Evolutionary conservation across 78 protist species (phyloP).

Genomic region (Parvularia atlantis): DNA sequence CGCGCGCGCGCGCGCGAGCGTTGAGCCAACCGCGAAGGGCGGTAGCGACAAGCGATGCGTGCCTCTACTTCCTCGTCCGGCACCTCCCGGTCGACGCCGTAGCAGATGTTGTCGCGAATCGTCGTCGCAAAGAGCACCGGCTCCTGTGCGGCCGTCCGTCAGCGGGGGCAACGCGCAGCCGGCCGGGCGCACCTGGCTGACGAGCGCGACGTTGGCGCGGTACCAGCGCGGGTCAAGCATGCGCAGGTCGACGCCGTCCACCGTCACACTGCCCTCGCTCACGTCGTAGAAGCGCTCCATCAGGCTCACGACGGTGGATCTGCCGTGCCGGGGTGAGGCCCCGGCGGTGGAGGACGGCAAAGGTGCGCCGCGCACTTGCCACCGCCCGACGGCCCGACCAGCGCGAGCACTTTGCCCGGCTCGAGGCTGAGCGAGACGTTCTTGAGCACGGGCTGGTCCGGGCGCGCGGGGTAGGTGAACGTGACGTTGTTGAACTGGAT

Average conservation of each 20-base stretch:
- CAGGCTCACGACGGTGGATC: constrained; percentile 33
- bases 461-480: constrained; percentile 18
- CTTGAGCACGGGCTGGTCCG: neutral
- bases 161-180: too few species aligned
- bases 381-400: constrained; percentile 10
- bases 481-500: neutral
- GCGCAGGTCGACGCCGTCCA: constrained; percentile 25
- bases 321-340: too few species aligned
- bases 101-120: constrained; percentile 73
- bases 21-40: too few species aligned
- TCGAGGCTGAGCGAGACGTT: too few species aligned
- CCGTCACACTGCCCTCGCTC: constrained; percentile 3
- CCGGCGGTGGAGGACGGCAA: too few species aligned
- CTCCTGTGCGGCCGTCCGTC: too few species aligned
- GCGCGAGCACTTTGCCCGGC: neutral
- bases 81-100: constrained; percentile 41
- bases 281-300: constrained; percentile 65
- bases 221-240: constrained; percentile 1
- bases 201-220: constrained; percentile 43
- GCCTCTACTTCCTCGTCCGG: constrained; percentile 1
- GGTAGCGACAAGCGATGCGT: too few species aligned
- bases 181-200: too few species aligned
- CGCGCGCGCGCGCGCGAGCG: neutral
- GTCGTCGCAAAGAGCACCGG: constrained; percentile 70
- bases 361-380: too few species aligned